phyloP scores from a whole-genome alignment of 163 green algal species.

The Chlorella variabilis region DNA sequence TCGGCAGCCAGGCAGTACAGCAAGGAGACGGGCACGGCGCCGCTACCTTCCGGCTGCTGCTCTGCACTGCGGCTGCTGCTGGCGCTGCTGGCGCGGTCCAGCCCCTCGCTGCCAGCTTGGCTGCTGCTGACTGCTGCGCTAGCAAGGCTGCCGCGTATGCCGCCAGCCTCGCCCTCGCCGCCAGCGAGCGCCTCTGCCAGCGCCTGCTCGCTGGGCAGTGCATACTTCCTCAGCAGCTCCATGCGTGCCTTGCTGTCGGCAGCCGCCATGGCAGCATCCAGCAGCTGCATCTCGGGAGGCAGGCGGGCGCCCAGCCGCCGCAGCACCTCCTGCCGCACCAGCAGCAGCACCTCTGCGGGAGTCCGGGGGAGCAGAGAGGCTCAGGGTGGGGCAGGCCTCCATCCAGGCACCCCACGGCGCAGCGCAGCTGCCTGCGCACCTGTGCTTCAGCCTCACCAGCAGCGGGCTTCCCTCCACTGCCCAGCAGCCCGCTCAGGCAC shows the following conservation, averaged over 20 bases:
- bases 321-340: constrained; percentile 35
- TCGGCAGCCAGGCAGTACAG: constrained; percentile 16
- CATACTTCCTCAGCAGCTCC: constrained; percentile 10
- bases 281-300: constrained; percentile 35
- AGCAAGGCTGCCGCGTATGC: no score
- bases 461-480: no score
- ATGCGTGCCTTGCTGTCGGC: neutral
- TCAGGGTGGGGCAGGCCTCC: neutral
- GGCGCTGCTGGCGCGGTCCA: neutral
- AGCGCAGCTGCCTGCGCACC: no score
- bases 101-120: neutral
- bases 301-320: constrained; percentile 5
- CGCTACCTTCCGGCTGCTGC: neutral
- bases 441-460: no score
- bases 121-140: neutral
- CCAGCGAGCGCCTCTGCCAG: neutral
- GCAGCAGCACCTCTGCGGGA: constrained; percentile 23
- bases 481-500: no score
- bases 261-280: constrained; percentile 4
- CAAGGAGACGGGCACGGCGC: neutral
- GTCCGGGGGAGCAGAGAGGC: neutral
- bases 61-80: neutral
- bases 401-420: no score
- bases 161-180: neutral
- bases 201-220: neutral